Conservation (phyloP, 1,139 yeast genomes). For the Taphrina flavorubra region DNA sequence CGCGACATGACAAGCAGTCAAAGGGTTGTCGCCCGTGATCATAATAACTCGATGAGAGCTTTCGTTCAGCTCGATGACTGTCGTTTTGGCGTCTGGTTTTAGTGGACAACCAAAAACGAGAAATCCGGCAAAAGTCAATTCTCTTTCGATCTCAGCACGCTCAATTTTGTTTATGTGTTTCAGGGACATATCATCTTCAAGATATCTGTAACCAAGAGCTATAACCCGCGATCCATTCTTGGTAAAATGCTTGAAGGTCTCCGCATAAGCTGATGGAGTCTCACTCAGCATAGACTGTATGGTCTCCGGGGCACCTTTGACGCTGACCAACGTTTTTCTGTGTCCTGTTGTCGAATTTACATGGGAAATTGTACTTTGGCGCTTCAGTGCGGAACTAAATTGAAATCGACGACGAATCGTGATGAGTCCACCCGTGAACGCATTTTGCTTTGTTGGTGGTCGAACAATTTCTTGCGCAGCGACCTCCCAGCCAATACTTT, state of each 20-base stretch:
- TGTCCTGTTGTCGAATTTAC: slow-evolving; percentile 54
- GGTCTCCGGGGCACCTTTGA: slow-evolving; percentile 99
- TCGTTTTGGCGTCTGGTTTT: slow-evolving; percentile 88
- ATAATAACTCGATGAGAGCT: slow-evolving; percentile 93
- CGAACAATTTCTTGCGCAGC: slow-evolving; percentile 66
- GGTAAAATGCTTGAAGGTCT: slow-evolving; percentile 84
- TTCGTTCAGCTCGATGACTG: slow-evolving; percentile 89
- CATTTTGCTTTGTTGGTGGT: slow-evolving; percentile 10
- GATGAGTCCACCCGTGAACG: slow-evolving; percentile 52
- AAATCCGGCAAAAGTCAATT: slow-evolving; percentile 84
- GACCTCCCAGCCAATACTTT: slow-evolving; percentile 85
- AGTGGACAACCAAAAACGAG: slow-evolving; percentile 97
- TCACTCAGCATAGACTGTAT: slow-evolving; percentile 73
- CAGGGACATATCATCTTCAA: slow-evolving; percentile 56
- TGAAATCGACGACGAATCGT: slow-evolving; percentile 91
- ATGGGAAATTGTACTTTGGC: slow-evolving; percentile 88
- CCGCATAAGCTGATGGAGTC: slow-evolving; percentile 82
- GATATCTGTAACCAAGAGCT: slow-evolving; percentile 83
- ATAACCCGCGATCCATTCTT: slow-evolving; percentile 96
- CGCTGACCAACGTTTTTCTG: slow-evolving; percentile 72
- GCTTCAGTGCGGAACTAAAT: slow-evolving; percentile 91
- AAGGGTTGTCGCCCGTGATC: slow-evolving; percentile 99
- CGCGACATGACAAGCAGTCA: slow-evolving; percentile 98
- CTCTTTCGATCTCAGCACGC: slow-evolving; percentile 77
- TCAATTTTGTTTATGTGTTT: slow-evolving; percentile 51